Conservation (phyloP, 257 asterid genomes). For the Osmanthus fragrans region DNA sequence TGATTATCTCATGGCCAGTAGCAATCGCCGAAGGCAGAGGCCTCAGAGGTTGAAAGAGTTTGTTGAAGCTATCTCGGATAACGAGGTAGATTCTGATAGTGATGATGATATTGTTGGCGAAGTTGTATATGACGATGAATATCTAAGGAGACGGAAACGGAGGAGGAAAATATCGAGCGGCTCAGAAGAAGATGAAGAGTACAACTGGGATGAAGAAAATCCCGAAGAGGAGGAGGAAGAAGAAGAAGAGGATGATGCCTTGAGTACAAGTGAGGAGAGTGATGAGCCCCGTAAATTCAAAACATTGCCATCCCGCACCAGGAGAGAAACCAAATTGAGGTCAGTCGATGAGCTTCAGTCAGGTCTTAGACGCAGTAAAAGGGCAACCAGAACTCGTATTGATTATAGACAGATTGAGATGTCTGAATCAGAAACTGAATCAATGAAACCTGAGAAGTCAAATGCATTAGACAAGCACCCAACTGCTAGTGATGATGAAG, state of each 20-base stretch:
- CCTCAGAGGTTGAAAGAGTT: constrained; percentile 75
- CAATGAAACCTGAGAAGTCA: constrained; percentile 51
- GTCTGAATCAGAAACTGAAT: constrained; percentile 79
- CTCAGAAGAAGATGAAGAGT: constrained; percentile 94
- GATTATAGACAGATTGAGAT: constrained; percentile 69
- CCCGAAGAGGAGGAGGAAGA: constrained; percentile 88
- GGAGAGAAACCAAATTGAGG: constrained; percentile 71
- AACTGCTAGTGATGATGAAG: constrained; percentile 48
- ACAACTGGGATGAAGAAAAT: constrained; percentile 70
- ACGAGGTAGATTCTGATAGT: constrained; percentile 77
- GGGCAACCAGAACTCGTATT: constrained; percentile 78
- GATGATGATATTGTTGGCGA: constrained; percentile 97
- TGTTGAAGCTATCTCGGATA: constrained; percentile 69
- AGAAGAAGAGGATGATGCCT: constrained; percentile 54
- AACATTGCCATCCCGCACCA: constrained; percentile 56
- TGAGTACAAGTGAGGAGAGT: constrained; percentile 68
- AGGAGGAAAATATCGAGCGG: constrained; percentile 72
- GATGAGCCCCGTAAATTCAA: constrained; percentile 46
- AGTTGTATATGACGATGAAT: constrained; percentile 88
- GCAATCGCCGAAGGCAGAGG: constrained; percentile 81
- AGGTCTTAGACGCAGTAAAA: constrained; percentile 87
- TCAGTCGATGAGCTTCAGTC: constrained; percentile 58
- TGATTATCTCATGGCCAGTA: constrained; percentile 29
- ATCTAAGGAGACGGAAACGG: constrained; percentile 61
- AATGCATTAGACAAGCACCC: constrained; percentile 41